A percentile compares a stretch with the other conserved stretches of the same genome.
phyloP scores from a whole-genome alignment of 2,329 filamentous ascomycete species.

The Clonostachys sp. region DNA sequence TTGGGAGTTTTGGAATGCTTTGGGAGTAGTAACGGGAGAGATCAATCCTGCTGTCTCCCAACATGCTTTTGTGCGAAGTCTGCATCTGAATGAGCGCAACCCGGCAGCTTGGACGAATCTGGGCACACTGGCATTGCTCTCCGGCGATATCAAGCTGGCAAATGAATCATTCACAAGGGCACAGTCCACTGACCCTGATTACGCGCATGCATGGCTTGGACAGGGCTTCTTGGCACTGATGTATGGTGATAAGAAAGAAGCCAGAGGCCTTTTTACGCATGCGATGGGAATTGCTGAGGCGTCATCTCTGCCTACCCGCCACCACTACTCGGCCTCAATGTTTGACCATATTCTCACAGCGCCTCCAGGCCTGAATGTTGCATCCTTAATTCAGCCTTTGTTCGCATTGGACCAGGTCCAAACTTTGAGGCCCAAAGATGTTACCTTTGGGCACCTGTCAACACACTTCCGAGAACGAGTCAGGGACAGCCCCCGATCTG shows the following conservation, averaged over 20 bases:
- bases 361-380: constrained; percentile 42
- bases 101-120: constrained; percentile 87
- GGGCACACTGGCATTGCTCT: constrained; percentile 77
- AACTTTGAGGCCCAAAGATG: constrained; percentile 63
- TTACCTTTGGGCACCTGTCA: constrained; percentile 71
- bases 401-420: constrained; percentile 84
- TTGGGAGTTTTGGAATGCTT: constrained; percentile 92
- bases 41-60: constrained; percentile 86
- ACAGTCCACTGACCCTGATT: constrained; percentile 92
- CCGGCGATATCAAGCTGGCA: constrained; percentile 80
- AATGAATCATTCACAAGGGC: constrained; percentile 86
- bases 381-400: constrained; percentile 74
- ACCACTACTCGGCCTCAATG: constrained; percentile 73
- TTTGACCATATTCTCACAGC: constrained; percentile 75
- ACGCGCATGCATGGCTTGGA: constrained; percentile 88
- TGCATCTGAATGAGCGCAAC: constrained; percentile 88
- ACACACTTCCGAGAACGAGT: constrained; percentile 80
- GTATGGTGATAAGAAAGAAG: constrained; percentile 70
- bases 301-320: constrained; percentile 66
- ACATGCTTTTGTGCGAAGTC: constrained; percentile 85
- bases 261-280: constrained; percentile 82
- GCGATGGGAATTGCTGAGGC: constrained; percentile 89
- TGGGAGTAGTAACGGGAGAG: constrained; percentile 84
- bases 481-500: constrained; percentile 60
- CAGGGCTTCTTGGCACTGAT: constrained; percentile 82